Percentiles rank a stretch among this genome's conserved stretches.
Evolutionary conservation across 148 eudicot species (phyloP).

Genomic region (Silene latifolia): DNA sequence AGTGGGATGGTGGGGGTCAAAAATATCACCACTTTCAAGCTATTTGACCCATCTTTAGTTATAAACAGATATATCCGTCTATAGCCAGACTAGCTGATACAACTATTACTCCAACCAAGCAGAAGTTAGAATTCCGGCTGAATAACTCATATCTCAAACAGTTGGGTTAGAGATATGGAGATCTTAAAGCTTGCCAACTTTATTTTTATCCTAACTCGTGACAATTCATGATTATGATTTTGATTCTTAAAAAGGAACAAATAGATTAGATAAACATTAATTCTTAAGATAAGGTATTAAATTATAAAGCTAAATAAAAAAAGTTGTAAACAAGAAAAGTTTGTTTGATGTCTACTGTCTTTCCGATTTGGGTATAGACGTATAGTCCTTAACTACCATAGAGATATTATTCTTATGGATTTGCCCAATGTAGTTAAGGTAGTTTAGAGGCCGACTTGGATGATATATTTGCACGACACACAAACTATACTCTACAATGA

Average conservation of each 20-base stretch:
- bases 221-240: neutral
- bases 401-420: conserved; percentile 1
- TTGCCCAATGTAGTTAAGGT: conserved; percentile 13
- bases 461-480: no score
- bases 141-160: neutral
- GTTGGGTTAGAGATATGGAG: neutral
- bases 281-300: neutral
- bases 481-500: no score
- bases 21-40: no score
- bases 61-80: no score
- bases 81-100: no score
- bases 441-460: neutral
- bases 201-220: neutral
- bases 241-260: neutral
- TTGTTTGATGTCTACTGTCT: neutral
- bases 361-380: neutral
- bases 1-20: no score
- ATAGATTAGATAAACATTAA: conserved; percentile 2
- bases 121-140: neutral
- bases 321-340: neutral
- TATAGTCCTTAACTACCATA: neutral
- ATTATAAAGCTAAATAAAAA: neutral
- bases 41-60: no score
- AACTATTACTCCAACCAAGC: neutral
- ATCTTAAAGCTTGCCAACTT: neutral